phyloP scores from a whole-genome alignment of 108 stramenopile genomes.

The Thalassiosira profunda region DNA sequence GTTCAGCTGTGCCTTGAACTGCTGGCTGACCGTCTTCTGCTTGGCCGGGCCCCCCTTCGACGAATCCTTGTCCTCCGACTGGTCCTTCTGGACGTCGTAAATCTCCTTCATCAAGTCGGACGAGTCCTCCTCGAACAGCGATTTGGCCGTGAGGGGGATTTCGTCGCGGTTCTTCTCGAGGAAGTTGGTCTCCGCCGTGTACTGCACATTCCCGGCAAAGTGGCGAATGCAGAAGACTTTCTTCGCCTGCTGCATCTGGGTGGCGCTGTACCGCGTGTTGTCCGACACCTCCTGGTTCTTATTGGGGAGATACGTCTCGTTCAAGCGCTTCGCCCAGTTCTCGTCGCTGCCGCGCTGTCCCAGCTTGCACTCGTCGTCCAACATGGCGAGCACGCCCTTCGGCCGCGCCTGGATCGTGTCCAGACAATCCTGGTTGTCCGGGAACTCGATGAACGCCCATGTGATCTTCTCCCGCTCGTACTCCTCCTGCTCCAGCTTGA shows the following conservation, averaged over 20 bases:
- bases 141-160: constrained; percentile 90
- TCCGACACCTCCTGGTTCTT: constrained; percentile 80
- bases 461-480: constrained; percentile 92
- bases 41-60: constrained; percentile 51
- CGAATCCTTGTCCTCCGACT: constrained; percentile 46
- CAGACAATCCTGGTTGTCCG: constrained; percentile 98
- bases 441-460: constrained; percentile 94
- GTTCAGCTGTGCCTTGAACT: constrained; percentile 94
- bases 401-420: constrained; percentile 97
- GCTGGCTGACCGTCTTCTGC: constrained; percentile 92
- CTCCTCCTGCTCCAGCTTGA: constrained; percentile 98
- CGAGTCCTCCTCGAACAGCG: constrained; percentile 87
- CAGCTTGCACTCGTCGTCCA: constrained; percentile 94
- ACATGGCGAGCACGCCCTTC: constrained; percentile 89
- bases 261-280: constrained; percentile 81
- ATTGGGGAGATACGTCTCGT: constrained; percentile 77
- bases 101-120: constrained; percentile 80
- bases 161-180: constrained; percentile 99
- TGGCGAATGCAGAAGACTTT: constrained; percentile 89
- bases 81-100: constrained; percentile 68
- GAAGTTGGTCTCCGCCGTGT: constrained; percentile 94
- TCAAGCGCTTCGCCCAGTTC: constrained; percentile 87
- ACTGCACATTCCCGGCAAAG: constrained; percentile 97
- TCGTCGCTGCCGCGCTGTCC: constrained; percentile 82
- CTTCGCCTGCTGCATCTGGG: constrained; percentile 77